Base-by-base conservation (phyloP, 495 filamentous ascomycete species). In the Daldinia concentrica region DNA sequence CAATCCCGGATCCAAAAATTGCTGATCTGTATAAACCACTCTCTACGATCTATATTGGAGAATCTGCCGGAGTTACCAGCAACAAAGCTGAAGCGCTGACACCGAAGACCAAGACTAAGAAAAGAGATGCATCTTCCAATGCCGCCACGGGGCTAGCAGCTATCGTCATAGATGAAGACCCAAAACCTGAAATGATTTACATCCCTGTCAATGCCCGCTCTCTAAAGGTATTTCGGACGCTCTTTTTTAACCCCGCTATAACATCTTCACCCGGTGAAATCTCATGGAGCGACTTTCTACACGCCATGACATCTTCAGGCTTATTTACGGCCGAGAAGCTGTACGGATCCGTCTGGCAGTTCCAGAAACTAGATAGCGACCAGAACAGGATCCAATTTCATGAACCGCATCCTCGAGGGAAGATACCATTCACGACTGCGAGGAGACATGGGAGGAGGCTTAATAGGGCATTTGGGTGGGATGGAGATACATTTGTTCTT, bases 301-400 rank as follows among this genome's bases (percentile, higher is more conserved):
- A 82, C 58, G 85, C 86, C 0, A 84, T 89, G 84, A 54, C 52
- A 6, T 77, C 77, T 1, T 80, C 77, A 1, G 86, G 86, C 8
- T 26, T 54, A 24, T 86, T 88, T 56, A 22, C 62, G 0, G 71
- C 79, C 0, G 62, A 83, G 76, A 87, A 88, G 66, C 78, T 88
- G 1, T 83, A 87, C 58, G 86, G 86, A 2, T 84, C 81, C 6
- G 80, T 84, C 4, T 88, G 86, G 86, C 80, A 85, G 22, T 87
- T 88, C 66, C 68, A 62, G 24, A 75, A 41, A 11, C 65, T 79
- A 8, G 81, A 85, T 66, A 75, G 80, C 1, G 43, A 48, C 7
- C 68, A 79, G 57, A 62, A 82, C 0, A 82, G 79, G n/a, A 85
- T 88, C 43, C 85, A 83, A 51, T 85, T 87, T 48, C 84, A 87